Percentiles rank a stretch among this genome's conserved stretches.
These are phyloP conservation scores for Elongisporangium senticosum DNA, from an alignment of 352 stramenopile species.

Conservation along the genomic window DNA sequence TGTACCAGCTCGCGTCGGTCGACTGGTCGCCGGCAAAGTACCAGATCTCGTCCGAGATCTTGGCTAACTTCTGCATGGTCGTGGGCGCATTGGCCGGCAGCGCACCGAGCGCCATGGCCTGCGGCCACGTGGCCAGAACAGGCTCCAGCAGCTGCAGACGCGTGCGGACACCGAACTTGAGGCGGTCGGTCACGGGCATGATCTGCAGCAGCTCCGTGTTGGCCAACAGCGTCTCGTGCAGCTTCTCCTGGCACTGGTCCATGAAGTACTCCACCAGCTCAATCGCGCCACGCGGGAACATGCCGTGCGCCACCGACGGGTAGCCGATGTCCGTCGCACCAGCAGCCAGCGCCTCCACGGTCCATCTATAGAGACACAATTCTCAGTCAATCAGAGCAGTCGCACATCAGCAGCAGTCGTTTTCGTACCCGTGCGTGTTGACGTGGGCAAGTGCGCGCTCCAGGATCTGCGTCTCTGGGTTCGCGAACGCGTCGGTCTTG, in stretches of 20 bases:
- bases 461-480: constrained; percentile 51
- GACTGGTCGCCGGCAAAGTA: constrained; percentile 85
- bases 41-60: constrained; percentile 82
- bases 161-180: constrained; percentile 75
- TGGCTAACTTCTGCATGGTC: constrained; percentile 65
- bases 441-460: constrained; percentile 49
- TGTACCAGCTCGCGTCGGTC: constrained; percentile 81
- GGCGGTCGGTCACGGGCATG: constrained; percentile 69
- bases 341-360: constrained; percentile 61
- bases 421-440: constrained; percentile 32
- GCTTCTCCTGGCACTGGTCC: constrained; percentile 57
- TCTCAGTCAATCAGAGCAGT: constrained; percentile 2
- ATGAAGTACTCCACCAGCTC: constrained; percentile 85
- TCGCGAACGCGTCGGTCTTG: constrained; percentile 13
- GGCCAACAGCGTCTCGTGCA: constrained; percentile 50
- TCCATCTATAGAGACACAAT: constrained; percentile 45
- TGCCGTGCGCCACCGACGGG: constrained; percentile 77
- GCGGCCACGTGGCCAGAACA: constrained; percentile 55
- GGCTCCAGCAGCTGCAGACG: constrained; percentile 63
- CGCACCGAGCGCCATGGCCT: constrained; percentile 77
- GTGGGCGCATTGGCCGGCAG: constrained; percentile 65
- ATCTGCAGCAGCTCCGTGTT: constrained; percentile 55
- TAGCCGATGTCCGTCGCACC: constrained; percentile 62
- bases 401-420: constrained; percentile 6
- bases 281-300: constrained; percentile 71